phyloP scores from a whole-genome alignment of 148 eudicot species.

The Spergularia marina region DNA sequence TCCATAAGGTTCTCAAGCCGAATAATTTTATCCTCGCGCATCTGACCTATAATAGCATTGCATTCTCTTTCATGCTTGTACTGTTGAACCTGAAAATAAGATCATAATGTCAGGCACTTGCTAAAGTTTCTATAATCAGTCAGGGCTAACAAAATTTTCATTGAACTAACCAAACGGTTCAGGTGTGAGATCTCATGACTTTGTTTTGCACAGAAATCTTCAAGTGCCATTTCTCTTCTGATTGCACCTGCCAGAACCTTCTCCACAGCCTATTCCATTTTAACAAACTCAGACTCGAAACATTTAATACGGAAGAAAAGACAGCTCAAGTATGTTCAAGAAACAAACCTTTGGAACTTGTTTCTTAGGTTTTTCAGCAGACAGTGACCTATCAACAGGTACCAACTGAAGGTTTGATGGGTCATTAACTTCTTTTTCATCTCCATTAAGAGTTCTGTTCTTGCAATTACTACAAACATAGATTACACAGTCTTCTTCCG shows the following conservation, averaged over 20 bases:
- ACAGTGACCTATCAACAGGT: slow-evolving; percentile 49
- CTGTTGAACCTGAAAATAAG: slow-evolving; percentile 77
- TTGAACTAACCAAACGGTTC: slow-evolving; percentile 68
- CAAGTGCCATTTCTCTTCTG: slow-evolving; percentile 96
- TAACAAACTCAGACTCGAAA: slow-evolving; percentile 5
- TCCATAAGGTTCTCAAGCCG: slow-evolving; percentile 97
- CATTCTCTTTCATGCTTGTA: slow-evolving; percentile 98
- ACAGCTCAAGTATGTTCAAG: not conserved
- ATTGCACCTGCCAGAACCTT: slow-evolving; percentile 94
- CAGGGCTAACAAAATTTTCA: slow-evolving; percentile 9
- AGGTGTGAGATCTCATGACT: slow-evolving; percentile 78
- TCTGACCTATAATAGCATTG: slow-evolving; percentile 76
- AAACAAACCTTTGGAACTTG: slow-evolving; percentile 79
- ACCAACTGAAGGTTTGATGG: slow-evolving; percentile 66
- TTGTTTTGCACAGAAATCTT: slow-evolving; percentile 78
- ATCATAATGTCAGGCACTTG: slow-evolving; percentile 14
- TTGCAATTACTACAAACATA: slow-evolving; percentile 67
- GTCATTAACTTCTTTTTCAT: slow-evolving; percentile 41
- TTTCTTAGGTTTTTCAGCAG: slow-evolving; percentile 49
- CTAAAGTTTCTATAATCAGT: not conserved
- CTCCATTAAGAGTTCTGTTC: slow-evolving; percentile 33
- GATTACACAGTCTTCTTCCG: slow-evolving; percentile 30
- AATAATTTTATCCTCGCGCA: slow-evolving; percentile 88
- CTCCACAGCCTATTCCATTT: slow-evolving; percentile 75
- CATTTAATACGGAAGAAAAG: slow-evolving; percentile 8